Conservation (phyloP, 2,329 filamentous ascomycete genomes). For the Raffaelea albimanens region DNA sequence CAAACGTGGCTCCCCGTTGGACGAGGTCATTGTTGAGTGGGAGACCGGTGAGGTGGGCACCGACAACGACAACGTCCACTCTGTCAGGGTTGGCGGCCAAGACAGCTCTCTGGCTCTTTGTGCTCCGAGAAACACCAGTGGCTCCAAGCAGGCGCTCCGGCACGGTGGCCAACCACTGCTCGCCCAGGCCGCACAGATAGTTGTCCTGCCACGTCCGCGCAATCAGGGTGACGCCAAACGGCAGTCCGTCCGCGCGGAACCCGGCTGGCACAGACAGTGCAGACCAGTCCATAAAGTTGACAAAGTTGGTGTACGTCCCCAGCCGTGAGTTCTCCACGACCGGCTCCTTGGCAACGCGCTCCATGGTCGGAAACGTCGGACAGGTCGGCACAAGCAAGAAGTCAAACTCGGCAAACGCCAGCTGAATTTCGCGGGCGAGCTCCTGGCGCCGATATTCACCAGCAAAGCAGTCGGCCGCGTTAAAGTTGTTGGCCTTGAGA, state of each 20-base stretch:
- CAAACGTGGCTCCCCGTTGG: constrained; percentile 19
- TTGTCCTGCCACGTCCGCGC: constrained; percentile 25
- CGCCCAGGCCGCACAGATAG: constrained; percentile 19
- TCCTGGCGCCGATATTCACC: constrained; percentile 26
- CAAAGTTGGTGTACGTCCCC: constrained; percentile 50
- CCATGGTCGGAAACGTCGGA: constrained; percentile 40
- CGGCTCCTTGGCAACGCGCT: constrained; percentile 40
- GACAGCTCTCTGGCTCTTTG: neutral
- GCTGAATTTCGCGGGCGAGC: constrained; percentile 31
- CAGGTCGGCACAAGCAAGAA: constrained; percentile 47
- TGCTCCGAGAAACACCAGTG: constrained; percentile 9
- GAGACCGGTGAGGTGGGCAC: constrained; percentile 19
- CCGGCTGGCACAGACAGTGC: constrained; percentile 44
- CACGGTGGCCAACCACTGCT: constrained; percentile 6
- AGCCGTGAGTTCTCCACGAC: constrained; percentile 43
- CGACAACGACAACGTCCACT: constrained; percentile 18
- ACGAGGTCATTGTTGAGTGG: constrained; percentile 17
- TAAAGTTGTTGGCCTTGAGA: constrained; percentile 27
- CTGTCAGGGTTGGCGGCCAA: neutral
- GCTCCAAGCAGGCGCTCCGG: constrained; percentile 19
- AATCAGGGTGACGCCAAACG: constrained; percentile 29
- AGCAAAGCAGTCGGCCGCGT: constrained; percentile 35
- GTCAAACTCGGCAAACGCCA: constrained; percentile 32
- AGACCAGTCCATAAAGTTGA: constrained; percentile 50
- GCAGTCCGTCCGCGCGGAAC: constrained; percentile 23